Conservation (phyloP, 495 filamentous ascomycete species). For the Talaromyces thailandensis region DNA sequence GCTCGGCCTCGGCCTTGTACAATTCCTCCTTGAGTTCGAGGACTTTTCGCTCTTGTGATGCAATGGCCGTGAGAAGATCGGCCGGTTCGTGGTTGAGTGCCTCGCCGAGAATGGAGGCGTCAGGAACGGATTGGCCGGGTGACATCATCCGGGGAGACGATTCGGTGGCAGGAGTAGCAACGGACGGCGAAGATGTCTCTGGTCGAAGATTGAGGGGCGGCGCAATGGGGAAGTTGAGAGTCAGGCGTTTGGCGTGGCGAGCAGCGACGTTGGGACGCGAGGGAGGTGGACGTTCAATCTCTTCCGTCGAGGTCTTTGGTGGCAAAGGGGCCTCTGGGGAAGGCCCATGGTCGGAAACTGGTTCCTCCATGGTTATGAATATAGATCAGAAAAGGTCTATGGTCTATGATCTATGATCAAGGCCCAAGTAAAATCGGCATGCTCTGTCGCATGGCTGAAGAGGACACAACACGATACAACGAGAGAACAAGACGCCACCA, state of each 20-base stretch:
- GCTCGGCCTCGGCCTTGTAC: conserved; percentile 64
- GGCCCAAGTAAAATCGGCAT: background rate
- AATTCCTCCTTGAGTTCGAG: conserved; percentile 89
- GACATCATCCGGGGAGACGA: conserved; percentile 23
- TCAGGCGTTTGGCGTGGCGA: conserved; percentile 63
- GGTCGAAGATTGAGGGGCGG: conserved; percentile 22
- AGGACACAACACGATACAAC: background rate
- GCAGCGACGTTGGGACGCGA: conserved; percentile 44
- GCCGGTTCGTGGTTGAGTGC: conserved; percentile 44
- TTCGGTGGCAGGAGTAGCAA: conserved; percentile 29
- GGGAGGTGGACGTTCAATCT: conserved; percentile 38
- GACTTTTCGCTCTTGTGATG: conserved; percentile 86
- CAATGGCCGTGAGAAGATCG: conserved; percentile 79
- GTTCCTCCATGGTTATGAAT: background rate
- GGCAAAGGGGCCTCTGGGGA: background rate
- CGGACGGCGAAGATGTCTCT: conserved; percentile 18
- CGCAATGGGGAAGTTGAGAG: conserved; percentile 69
- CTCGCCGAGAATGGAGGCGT: conserved; percentile 37
- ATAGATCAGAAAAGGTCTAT: background rate
- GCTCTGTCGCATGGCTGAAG: background rate
- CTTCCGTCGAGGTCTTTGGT: background rate
- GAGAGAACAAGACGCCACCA: background rate
- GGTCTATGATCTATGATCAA: background rate
- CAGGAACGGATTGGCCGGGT: conserved; percentile 16
- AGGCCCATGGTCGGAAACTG: background rate